Evolutionary conservation across 148 eudicot genomes (phyloP), one percentile per base, ranked within the genome.

Genomic region (Heliosperma pusillum): DNA sequence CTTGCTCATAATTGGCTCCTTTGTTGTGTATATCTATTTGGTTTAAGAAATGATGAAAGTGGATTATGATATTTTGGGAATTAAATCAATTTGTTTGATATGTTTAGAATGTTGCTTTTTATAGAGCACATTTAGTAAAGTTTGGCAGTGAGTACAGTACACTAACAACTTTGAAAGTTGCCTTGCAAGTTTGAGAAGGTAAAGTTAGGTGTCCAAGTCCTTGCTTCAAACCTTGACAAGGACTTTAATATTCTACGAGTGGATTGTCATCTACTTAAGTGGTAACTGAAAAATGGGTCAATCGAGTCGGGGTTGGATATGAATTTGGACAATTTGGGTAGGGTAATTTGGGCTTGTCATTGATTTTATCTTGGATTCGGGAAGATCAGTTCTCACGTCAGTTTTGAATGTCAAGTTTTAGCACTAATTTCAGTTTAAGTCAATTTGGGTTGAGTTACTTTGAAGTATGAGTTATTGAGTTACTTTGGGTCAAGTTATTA

Each of bases 111-210:
- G 12, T 33, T 4, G 69, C 21, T 33, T 4, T 65, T 65, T 65
- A 33, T 42, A 40, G 8, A 42, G 17, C 6, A 67, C 20, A 21
- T 47, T 50, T 13, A 10, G 17, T 47, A 45, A 69, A 69, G 71
- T 69, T 44, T 53, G 71, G 45, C 2, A 69, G 71, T 50, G 55
- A 53, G 69, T 7, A 9, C 19, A 53, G 69, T 7, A 9, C 19
- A 69, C n/a, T 69, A 45, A 69, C 56, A 33, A 69, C 56, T 69
- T 40, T 16, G 6, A 40, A 57, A 21, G 45, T 45, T 45, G 71
- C 30, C 71, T 69, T 69, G 30, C 13, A 69, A 69, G 71, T 45
- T 69, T 69, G 56, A 69, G 71, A 67, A 67, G 71, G 53, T 69
- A 69, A 69, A 69, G 71, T 21, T 69, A 22, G 71, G 6, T 69